These are phyloP conservation scores for Caloboletus firmus DNA, from an alignment of 1,284 basidiomycete species.

Conservation along the genomic window DNA sequence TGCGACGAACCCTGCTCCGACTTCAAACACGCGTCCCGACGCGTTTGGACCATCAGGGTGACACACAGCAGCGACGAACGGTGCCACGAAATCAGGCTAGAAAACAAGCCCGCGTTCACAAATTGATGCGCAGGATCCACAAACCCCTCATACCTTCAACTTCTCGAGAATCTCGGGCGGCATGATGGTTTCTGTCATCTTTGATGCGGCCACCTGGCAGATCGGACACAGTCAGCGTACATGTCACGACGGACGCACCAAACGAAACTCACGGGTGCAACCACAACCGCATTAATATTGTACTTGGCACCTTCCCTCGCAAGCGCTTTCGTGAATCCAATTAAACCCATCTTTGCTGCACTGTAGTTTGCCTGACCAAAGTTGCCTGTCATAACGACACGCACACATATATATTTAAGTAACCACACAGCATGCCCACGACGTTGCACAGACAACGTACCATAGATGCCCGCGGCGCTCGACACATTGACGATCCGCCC, in stretches of 20 bases:
- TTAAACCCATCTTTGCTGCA: conserved; percentile 87
- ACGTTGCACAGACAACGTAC: conserved; percentile 38
- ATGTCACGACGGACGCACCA: not conserved
- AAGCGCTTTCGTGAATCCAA: conserved; percentile 91
- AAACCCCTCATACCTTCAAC: conserved; percentile 58
- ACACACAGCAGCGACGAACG: conserved; percentile 79
- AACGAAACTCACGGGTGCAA: conserved; percentile 75
- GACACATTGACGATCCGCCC: conserved; percentile 93
- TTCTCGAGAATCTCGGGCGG: conserved; percentile 95
- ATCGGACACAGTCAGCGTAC: not conserved
- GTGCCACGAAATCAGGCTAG: conserved; percentile 90
- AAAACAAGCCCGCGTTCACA: not conserved
- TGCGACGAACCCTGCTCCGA: conserved; percentile 91
- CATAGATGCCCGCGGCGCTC: conserved; percentile 84
- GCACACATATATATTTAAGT: not conserved
- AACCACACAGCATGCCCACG: too few species aligned
- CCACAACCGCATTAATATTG: conserved; percentile 83
- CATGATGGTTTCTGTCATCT: conserved; percentile 95
- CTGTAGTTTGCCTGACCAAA: conserved; percentile 96
- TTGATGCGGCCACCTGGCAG: conserved; percentile 84
- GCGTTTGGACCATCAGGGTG: conserved; percentile 83
- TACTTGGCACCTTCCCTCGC: conserved; percentile 92
- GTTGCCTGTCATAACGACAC: conserved; percentile 61
- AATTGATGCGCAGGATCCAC: not conserved
- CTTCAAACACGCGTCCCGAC: conserved; percentile 88